Percentiles rank a stretch among this genome's conserved stretches.
Evolutionary conservation across 228 moss, liverwort and hornwort species (phyloP).

Genomic region (Sphagnum magellanicum): DNA sequence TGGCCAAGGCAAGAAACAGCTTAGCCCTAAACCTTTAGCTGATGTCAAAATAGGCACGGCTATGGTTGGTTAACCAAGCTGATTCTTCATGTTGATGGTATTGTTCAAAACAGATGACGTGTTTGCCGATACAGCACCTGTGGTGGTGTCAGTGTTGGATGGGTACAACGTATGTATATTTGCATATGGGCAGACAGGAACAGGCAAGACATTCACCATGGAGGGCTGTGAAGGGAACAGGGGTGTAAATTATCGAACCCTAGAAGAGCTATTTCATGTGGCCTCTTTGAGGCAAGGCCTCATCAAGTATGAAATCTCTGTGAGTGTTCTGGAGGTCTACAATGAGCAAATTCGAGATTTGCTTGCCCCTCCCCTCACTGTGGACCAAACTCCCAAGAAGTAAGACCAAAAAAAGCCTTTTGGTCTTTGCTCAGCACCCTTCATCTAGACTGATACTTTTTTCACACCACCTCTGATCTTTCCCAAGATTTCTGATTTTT

Average conservation of each 20-base stretch:
- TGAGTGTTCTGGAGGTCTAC: conserved; percentile 94
- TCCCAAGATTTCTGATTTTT: too few relatives aligned
- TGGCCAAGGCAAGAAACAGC: conserved; percentile 52
- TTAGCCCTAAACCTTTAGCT: too few relatives aligned
- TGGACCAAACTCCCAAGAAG: conserved; percentile 73
- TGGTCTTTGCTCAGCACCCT: too few relatives aligned
- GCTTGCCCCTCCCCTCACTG: conserved; percentile 42
- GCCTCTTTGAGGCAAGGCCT: conserved; percentile 58
- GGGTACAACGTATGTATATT: conserved; percentile 96
- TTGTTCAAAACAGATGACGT: conserved; percentile 46
- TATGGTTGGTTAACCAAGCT: too few relatives aligned
- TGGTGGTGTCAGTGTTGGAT: conserved; percentile 87
- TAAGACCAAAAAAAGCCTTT: conserved; percentile 15
- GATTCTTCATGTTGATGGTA: too few relatives aligned
- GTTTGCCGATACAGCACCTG: conserved; percentile 89
- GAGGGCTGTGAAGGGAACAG: conserved; percentile 69
- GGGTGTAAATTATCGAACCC: conserved; percentile 88
- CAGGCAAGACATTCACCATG: conserved; percentile 97
- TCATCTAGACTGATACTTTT: too few relatives aligned
- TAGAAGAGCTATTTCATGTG: conserved; percentile 82
- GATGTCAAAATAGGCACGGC: too few relatives aligned
- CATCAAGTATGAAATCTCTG: conserved; percentile 69
- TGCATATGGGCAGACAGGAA: conserved; percentile 98
- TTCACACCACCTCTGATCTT: too few relatives aligned
- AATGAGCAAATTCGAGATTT: conserved; percentile 98